Base-by-base conservation (phyloP, 306 rosid species). In the Quercus suber region DNA sequence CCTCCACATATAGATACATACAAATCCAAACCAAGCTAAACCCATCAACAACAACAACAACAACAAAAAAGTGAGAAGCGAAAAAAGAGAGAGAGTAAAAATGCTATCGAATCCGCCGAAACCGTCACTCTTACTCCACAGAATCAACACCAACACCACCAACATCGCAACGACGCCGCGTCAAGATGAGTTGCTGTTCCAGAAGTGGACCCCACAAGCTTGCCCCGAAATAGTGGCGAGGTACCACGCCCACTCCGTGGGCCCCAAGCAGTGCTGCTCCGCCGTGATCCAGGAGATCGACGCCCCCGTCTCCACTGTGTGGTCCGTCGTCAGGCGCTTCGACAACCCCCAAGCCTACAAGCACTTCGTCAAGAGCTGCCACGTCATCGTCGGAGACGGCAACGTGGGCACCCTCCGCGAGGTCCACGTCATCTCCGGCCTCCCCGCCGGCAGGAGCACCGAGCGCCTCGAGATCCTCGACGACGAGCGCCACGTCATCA, bases 281-380 rank as follows among this genome's bases (percentile, higher is more conserved):
- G 90, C 98, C 78, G 91, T 91, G 14, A 80, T 88, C 6, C 93
- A 93, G 79, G 92, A 91, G 81, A 91, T 93, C 88, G 81, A 88
- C 7, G 98, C 99, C 52, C 96, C 99, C 0, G 89, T 88, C 6
- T 70, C 96, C 81, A 87, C 92, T 33, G 93, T 96, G 3, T 96
- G 99, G 99, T 88, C 99, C 51, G 94, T 96, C 31, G 93, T 96
- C 53, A 91, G 99, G 2, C 97, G 99, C 25, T 96, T 96, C 89
- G 99, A 96, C 82, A 89, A 90, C 70, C 99, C 99, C 0, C 99
- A 96, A 33, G 99, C 91, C 11, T 96, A 96, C 84, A 96, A 96
- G 59, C 84, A 93, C 89, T 96, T 96, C 81, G 90, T 96, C 30
- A 93, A 96, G 83, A 96, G 96, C 88, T 96, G 99, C 86, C 81